phyloP scores from a whole-genome alignment of 1,284 basidiomycete species.

The Melanopsichium pennsylvanicum region DNA sequence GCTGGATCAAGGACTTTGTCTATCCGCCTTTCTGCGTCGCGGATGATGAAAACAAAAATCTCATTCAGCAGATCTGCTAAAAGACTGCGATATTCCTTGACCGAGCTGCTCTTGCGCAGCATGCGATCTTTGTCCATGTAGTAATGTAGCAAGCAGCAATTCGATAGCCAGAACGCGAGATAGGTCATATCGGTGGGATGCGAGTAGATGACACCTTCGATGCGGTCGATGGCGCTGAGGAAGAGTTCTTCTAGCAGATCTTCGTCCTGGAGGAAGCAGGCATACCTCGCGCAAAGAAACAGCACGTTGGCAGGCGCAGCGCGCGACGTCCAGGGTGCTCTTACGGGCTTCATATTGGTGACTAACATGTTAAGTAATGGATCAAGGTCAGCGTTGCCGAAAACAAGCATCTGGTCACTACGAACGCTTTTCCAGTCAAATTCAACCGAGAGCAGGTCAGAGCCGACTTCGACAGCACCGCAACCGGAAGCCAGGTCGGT shows the following conservation, averaged over 20 bases:
- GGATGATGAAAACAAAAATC: slow-evolving; percentile 91
- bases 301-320: slow-evolving; percentile 67
- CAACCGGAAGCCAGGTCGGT: slow-evolving; percentile 51
- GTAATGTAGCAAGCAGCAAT: slow-evolving; percentile 86
- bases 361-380: slow-evolving; percentile 82
- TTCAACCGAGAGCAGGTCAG: slow-evolving; percentile 48
- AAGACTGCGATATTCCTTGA: slow-evolving; percentile 44
- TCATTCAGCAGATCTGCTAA: slow-evolving; percentile 78
- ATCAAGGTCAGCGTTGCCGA: slow-evolving; percentile 79
- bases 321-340: slow-evolving; percentile 63
- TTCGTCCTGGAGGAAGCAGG: slow-evolving; percentile 70
- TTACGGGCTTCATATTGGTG: slow-evolving; percentile 72
- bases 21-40: slow-evolving; percentile 86
- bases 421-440: slow-evolving; percentile 52
- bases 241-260: slow-evolving; percentile 83
- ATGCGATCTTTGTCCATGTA: slow-evolving; percentile 74
- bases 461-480: slow-evolving; percentile 56
- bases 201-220: slow-evolving; percentile 84
- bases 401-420: slow-evolving; percentile 79
- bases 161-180: slow-evolving; percentile 93
- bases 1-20: slow-evolving; percentile 84
- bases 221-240: slow-evolving; percentile 85
- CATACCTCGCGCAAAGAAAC: slow-evolving; percentile 73
- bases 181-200: slow-evolving; percentile 78
- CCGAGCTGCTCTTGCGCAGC: slow-evolving; percentile 24